These are phyloP conservation scores for Calcarisporium arbuscula DNA, from an alignment of 2,329 filamentous ascomycete species.

Conservation along the genomic window DNA sequence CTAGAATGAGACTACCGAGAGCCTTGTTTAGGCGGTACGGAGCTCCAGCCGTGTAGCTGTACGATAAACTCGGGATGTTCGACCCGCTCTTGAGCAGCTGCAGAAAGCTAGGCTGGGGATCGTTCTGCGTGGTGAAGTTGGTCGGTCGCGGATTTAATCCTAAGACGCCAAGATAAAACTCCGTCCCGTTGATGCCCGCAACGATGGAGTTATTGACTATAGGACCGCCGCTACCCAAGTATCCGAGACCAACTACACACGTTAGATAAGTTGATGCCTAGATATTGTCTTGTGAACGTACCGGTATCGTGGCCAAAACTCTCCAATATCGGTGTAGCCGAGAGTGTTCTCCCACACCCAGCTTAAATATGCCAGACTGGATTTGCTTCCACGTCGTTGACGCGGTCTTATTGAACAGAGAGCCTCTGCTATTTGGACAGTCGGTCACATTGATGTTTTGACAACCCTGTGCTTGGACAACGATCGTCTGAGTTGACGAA, in stretches of 20 bases:
- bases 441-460: constrained; percentile 6
- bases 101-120: constrained; percentile 9
- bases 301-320: constrained; percentile 9
- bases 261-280: background rate
- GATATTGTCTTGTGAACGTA: too few species aligned
- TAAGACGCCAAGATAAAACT: constrained; percentile 9
- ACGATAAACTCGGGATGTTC: constrained; percentile 7
- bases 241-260: constrained; percentile 7
- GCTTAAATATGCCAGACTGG: constrained; percentile 4
- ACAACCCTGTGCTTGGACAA: constrained; percentile 6
- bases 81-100: constrained; percentile 9
- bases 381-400: constrained; percentile 7
- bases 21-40: constrained; percentile 9
- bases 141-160: constrained; percentile 8
- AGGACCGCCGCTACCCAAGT: constrained; percentile 9
- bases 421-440: constrained; percentile 7
- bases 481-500: constrained; percentile 8
- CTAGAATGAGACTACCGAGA: constrained; percentile 6
- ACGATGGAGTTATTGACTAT: constrained; percentile 9
- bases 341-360: constrained; percentile 8
- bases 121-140: constrained; percentile 9
- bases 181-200: constrained; percentile 7
- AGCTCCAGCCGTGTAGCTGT: constrained; percentile 9
- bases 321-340: constrained; percentile 7
- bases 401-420: constrained; percentile 7